Conservation (phyloP, 2,329 filamentous ascomycete genomes). For the Fusarium sp. region DNA sequence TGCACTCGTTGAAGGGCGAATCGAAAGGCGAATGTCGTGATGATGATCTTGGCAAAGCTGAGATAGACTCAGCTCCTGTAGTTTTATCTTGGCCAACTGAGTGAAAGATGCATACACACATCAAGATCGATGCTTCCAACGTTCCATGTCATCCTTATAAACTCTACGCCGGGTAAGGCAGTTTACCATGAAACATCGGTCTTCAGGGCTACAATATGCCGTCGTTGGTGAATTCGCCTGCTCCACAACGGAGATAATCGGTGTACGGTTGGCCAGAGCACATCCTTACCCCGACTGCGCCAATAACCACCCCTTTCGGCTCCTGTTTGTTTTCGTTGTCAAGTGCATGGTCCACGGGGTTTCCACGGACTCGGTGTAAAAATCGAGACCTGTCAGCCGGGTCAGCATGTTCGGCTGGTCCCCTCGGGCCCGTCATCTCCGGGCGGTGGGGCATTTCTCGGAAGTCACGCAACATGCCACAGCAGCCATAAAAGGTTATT, state of each 20-base stretch:
- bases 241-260: background rate
- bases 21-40: background rate
- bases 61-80: conserved; percentile 5
- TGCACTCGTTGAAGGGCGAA: background rate
- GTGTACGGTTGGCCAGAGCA: background rate
- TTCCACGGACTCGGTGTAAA: background rate
- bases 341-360: background rate
- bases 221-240: background rate
- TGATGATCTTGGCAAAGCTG: conserved; percentile 5
- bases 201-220: background rate
- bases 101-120: background rate
- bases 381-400: background rate
- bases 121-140: too few species aligned
- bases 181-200: background rate
- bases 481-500: too few species aligned
- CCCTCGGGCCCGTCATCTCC: background rate
- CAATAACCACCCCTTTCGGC: background rate
- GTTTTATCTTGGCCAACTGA: background rate
- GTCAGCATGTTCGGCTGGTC: background rate
- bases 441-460: background rate
- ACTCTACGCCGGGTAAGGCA: background rate
- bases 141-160: background rate
- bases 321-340: background rate
- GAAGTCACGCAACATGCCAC: too few species aligned
- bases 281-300: background rate